These are phyloP conservation scores for Penicillium digitatum DNA, from an alignment of 2,329 filamentous ascomycete species.

Conservation along the genomic window DNA sequence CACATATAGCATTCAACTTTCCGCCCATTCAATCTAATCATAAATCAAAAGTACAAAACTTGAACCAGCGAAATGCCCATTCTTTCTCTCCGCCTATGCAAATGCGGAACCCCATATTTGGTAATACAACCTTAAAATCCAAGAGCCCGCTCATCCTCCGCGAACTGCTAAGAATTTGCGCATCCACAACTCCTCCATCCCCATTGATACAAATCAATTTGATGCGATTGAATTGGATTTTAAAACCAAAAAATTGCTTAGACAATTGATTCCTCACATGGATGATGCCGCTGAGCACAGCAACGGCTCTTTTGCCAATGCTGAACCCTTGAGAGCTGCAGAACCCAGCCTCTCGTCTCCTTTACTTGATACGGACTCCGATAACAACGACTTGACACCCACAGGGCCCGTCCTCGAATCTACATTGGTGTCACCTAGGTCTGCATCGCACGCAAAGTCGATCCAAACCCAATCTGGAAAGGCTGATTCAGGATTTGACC, in stretches of 20 bases:
- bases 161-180: neutral
- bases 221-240: neutral
- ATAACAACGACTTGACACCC: conserved; percentile 13
- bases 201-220: neutral
- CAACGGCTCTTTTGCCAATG: conserved; percentile 34
- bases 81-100: conserved; percentile 5
- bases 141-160: neutral
- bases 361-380: conserved; percentile 4
- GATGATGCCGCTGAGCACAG: conserved; percentile 20
- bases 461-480: conserved; percentile 15
- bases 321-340: conserved; percentile 31
- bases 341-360: conserved; percentile 8
- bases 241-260: neutral
- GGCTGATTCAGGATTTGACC: conserved; percentile 24
- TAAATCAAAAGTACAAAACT: neutral
- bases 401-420: neutral
- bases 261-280: conserved; percentile 13
- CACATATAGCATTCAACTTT: neutral
- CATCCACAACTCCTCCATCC: neutral
- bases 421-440: conserved; percentile 6
- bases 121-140: neutral
- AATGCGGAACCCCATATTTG: conserved; percentile 6
- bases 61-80: neutral
- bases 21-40: neutral
- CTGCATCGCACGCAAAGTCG: conserved; percentile 13